Evolutionary conservation across 2,329 filamentous ascomycete species (phyloP), one percentile per base, ranked within the genome.

Genomic region (Tolypocladium ophioglossoides): DNA sequence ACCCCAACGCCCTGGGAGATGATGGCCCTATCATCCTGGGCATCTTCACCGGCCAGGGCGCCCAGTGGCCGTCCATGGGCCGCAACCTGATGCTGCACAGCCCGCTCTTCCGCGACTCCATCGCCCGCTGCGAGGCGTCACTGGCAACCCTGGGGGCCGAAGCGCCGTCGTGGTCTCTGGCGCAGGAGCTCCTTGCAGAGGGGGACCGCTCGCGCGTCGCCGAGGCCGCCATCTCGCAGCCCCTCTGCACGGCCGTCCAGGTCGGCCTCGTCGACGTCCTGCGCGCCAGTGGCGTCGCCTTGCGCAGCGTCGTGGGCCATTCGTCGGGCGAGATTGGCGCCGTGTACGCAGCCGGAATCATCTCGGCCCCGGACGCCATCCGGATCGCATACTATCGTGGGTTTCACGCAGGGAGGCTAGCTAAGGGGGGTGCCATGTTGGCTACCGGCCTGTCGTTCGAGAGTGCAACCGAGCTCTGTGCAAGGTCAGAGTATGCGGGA

Each of bases 231-330:
- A 50, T 61, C 22, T 56, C 57, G 0, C 69, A 72, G 54, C 57
- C 67, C 0, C 56, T 60, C 1, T 64, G 67, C 48, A 68, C 64
- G 1, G 67, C 62, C 3, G 52, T 71, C 0, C 68, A 73, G 53
- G 63, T 72, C n/a, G 70, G 63, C 7, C 53, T 73, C 2, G 64
- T 71, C 5, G 63, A 68, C 16, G 53, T 71, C 1, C 65, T 72
- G 27, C 56, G 55, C 3, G 62, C 62, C 1, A 66, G 64, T 57
- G 62, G 62, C 4, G 52, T 73, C 9, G 52, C 58, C 12, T 68
- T 71, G 2, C 53, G 56, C 5, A 63, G 67, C 47, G 73, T 77
- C 34, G 73, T 66, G 1, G 70, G 72, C 9, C 65, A 73, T 37
- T 67, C 64, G 1, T 64, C 63, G 1, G 66, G 66, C 0, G 66